phyloP scores from a whole-genome alignment of 345 rosid species.

The Citrus unshiu region DNA sequence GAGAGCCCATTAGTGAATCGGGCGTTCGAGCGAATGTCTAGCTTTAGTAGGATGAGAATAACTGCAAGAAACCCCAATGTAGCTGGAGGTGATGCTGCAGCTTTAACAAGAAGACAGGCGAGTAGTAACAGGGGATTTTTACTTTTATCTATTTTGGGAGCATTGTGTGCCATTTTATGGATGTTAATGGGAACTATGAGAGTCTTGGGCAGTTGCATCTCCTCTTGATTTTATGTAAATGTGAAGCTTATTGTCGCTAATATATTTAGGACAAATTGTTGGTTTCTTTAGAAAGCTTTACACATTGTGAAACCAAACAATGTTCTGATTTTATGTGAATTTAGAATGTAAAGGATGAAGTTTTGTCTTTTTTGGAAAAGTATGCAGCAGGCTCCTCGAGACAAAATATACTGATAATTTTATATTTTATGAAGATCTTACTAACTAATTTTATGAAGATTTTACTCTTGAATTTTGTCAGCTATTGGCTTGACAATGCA shows the following conservation, averaged over 20 bases:
- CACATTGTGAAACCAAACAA: background rate
- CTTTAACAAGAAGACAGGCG: conserved; percentile 30
- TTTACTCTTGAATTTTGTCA: background rate
- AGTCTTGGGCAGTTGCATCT: conserved; percentile 35
- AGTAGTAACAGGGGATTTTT: conserved; percentile 36
- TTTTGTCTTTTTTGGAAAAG: background rate
- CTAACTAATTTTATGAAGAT: background rate
- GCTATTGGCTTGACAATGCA: background rate
- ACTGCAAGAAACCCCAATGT: conserved; percentile 23
- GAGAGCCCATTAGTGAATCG: conserved; percentile 64
- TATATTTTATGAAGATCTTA: too few species aligned
- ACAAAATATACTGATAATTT: too few species aligned
- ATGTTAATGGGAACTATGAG: conserved; percentile 50
- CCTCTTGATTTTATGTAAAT: conserved; percentile 14
- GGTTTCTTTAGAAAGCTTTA: background rate
- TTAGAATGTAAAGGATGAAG: background rate
- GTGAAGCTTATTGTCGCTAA: conserved; percentile 3
- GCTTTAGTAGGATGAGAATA: conserved; percentile 50
- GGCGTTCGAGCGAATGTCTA: conserved; percentile 67
- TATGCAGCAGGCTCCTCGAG: too few species aligned
- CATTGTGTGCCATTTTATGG: conserved; percentile 61
- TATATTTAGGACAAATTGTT: background rate
- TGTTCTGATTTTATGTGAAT: background rate
- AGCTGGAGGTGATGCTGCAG: conserved; percentile 16
- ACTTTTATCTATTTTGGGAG: conserved; percentile 53